These are phyloP conservation scores for Populus hybrid DNA, from an alignment of 441 rosid genomes.

Conservation along the genomic window DNA sequence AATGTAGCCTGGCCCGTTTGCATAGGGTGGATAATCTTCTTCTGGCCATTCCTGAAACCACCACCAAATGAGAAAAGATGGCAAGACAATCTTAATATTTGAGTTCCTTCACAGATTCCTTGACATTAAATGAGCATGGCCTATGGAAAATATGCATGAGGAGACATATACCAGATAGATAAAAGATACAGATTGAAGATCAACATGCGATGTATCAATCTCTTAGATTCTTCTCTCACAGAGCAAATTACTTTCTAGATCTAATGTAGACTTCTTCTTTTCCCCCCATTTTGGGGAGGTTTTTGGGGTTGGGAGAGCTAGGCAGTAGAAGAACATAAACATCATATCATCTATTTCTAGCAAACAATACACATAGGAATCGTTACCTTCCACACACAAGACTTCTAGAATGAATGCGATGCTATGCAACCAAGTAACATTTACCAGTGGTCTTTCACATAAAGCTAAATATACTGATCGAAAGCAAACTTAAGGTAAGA, in stretches of 20 bases:
- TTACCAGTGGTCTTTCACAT: not conserved
- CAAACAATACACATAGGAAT: not conserved
- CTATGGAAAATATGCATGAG: not conserved
- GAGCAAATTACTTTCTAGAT: not conserved
- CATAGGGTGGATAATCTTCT: constrained; percentile 95
- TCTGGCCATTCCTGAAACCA: constrained; percentile 87
- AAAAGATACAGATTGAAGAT: no score
- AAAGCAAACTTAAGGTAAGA: not conserved
- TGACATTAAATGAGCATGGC: not conserved
- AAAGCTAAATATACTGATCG: not conserved
- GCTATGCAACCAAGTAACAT: not conserved
- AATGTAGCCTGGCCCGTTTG: constrained; percentile 94
- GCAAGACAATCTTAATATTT: not conserved
- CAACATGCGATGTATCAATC: not conserved
- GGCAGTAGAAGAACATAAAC: no score
- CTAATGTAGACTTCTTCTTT: not conserved
- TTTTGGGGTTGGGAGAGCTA: not conserved
- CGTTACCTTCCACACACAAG: not conserved
- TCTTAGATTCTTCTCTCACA: not conserved
- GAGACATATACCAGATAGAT: not conserved
- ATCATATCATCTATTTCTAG: not conserved
- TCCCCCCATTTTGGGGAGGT: not conserved
- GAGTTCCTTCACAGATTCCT: not conserved
- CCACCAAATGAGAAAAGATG: constrained; percentile 1
- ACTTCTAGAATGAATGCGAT: not conserved